phyloP scores from a whole-genome alignment of 1,284 basidiomycete genomes.

The Puccinia triticina region DNA sequence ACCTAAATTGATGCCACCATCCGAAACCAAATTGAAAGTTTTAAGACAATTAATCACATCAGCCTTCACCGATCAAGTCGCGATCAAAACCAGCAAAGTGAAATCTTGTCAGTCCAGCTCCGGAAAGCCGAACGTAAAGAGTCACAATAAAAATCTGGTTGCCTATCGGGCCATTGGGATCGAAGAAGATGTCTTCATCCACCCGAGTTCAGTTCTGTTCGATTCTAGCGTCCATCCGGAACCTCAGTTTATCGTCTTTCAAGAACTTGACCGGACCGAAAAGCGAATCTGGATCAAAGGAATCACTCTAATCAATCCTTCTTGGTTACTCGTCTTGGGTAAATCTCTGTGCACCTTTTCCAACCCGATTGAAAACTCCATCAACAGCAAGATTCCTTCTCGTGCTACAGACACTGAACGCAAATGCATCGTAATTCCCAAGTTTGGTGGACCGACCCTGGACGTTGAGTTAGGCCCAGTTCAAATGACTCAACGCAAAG shows the following conservation, averaged over 20 bases:
- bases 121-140: conserved; percentile 71
- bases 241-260: conserved; percentile 84
- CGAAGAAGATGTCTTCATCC: conserved; percentile 84
- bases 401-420: conserved; percentile 42
- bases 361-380: conserved; percentile 71
- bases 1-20: conserved; percentile 55
- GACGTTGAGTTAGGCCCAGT: conserved; percentile 54
- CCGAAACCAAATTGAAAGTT: conserved; percentile 73
- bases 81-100: conserved; percentile 82
- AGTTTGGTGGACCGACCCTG: conserved; percentile 53
- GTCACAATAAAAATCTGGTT: conserved; percentile 69
- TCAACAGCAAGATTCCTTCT: conserved; percentile 29
- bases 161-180: conserved; percentile 83
- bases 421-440: conserved; percentile 54
- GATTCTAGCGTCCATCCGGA: conserved; percentile 65
- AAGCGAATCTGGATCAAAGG: conserved; percentile 78
- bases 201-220: conserved; percentile 81
- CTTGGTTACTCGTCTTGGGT: conserved; percentile 83
- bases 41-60: conserved; percentile 85
- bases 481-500: conserved; percentile 52
- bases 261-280: conserved; percentile 76
- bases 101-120: conserved; percentile 62
- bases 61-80: conserved; percentile 93
- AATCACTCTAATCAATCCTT: conserved; percentile 83
- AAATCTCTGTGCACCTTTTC: conserved; percentile 81